Conservation (phyloP, 257 asterid species). For the Fraxinus quadrangulata region DNA sequence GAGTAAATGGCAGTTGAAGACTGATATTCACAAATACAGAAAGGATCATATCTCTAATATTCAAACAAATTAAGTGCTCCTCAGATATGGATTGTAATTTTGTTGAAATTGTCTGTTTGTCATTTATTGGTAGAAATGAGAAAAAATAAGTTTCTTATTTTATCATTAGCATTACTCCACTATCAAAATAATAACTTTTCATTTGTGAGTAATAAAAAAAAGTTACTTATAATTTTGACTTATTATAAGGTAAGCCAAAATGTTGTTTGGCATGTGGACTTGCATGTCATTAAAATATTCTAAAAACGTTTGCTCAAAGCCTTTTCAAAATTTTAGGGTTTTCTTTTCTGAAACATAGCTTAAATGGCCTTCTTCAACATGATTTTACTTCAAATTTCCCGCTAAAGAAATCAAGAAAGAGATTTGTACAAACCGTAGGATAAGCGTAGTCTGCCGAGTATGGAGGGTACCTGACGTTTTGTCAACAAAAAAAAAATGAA, state of each 20-base stretch:
- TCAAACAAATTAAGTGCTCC: background rate
- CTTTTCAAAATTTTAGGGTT: background rate
- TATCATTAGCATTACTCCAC: too few species aligned
- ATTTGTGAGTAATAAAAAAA: too few species aligned
- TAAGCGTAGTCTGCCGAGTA: constrained; percentile 69
- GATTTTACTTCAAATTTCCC: background rate
- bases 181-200: too few species aligned
- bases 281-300: background rate
- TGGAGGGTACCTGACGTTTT: constrained; percentile 77
- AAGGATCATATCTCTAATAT: background rate
- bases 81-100: too few species aligned
- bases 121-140: background rate
- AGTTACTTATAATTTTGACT: background rate
- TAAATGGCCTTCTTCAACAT: background rate
- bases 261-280: background rate
- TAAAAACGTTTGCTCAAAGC: background rate
- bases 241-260: background rate
- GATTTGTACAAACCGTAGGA: constrained; percentile 72
- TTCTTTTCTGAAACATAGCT: background rate
- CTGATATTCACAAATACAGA: too few species aligned
- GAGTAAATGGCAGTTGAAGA: too few species aligned
- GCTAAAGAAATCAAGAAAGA: background rate
- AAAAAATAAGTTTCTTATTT: background rate
- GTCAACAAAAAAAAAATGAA: background rate
- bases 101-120: background rate